Evolutionary conservation across 2,329 filamentous ascomycete genomes (phyloP), one percentile per base, ranked within the genome.

Genomic region (Aspergillus puulaauensis): DNA sequence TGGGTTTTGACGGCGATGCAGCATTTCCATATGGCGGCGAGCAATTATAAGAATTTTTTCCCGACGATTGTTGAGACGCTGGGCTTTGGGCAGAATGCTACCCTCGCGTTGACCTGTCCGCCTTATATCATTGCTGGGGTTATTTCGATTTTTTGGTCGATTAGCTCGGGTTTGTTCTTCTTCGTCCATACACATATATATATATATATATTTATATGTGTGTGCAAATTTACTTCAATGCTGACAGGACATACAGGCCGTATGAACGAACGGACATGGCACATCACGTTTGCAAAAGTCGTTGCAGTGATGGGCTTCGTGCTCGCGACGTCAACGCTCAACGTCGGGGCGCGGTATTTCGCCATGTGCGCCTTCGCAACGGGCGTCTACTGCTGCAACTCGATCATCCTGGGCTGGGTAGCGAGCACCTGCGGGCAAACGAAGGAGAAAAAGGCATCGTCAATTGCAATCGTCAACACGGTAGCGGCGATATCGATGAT

Each of bases 1-100:
- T 80, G 75, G 64, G 64, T 80, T 8, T 68, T 80, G 44, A 68
- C 67, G 6, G 71, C 79, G 59, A 79, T 79, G 74, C 76, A 80
- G 61, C 77, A 79, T 61, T 75, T 78, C 71, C 77, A 79, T 65
- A 64, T 79, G 48, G 74, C 74, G 8, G 76, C 76, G 24, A 76
- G 75, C 41, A 73, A 71, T 1, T 80, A 79, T 68, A 75, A 78
- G 66, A 78, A 73, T 66, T 75, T 76, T 68, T 73, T 80, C 59
- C 76, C 76, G 1, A 77, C 76, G 1, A 75, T 77, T 2, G 76
- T 82, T 33, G 66, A 75, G 9, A 31, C 27, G 27, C 9, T 31
- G 27, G 27, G 27, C 27, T 11, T 31, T 31, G 27, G 9, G 3
- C 27, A 31, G 27, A 31, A 31, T 31, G 27, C 9, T 4, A 31